phyloP scores from a whole-genome alignment of 1,284 basidiomycete species.

The Chondrostereum purpureum region DNA sequence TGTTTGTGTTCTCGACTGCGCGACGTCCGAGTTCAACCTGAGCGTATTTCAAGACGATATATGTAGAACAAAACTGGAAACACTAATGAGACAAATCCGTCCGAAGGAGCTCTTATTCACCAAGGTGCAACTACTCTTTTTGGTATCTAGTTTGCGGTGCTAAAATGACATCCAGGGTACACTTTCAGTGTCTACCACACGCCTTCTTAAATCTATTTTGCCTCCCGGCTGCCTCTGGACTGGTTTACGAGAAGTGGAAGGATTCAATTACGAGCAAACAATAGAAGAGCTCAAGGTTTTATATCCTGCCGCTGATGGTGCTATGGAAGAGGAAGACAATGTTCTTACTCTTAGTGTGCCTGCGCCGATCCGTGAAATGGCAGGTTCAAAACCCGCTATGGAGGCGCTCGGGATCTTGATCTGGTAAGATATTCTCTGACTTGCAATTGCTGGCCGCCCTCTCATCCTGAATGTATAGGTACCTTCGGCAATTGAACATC shows the following conservation, averaged over 20 bases:
- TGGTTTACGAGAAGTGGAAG: slow-evolving; percentile 76
- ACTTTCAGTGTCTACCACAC: slow-evolving; percentile 73
- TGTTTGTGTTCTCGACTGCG: slow-evolving; percentile 90
- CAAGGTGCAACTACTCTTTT: slow-evolving; percentile 51
- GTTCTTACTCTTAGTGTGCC: slow-evolving; percentile 56
- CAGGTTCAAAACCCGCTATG: slow-evolving; percentile 60
- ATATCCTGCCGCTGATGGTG: slow-evolving; percentile 49
- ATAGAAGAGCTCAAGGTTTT: slow-evolving; percentile 64
- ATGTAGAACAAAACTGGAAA: slow-evolving; percentile 90
- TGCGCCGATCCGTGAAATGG: slow-evolving; percentile 68
- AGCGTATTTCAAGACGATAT: slow-evolving; percentile 90
- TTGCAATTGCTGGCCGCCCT: neutral
- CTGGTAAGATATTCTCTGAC: slow-evolving; percentile 43
- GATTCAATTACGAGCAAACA: slow-evolving; percentile 69
- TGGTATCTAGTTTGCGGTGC: slow-evolving; percentile 6
- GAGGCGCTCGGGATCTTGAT: slow-evolving; percentile 86
- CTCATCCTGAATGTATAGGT: slow-evolving; percentile 36
- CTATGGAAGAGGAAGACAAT: slow-evolving; percentile 39
- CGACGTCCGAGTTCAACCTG: slow-evolving; percentile 94
- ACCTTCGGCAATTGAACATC: slow-evolving; percentile 86
- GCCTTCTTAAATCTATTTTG: slow-evolving; percentile 75
- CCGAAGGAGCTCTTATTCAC: slow-evolving; percentile 92
- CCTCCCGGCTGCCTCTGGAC: slow-evolving; percentile 85
- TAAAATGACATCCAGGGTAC: slow-evolving; percentile 55
- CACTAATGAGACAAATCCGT: slow-evolving; percentile 85